Evolutionary conservation across 1,284 basidiomycete species (phyloP).

Genomic region (Singerocomus inundabilis): DNA sequence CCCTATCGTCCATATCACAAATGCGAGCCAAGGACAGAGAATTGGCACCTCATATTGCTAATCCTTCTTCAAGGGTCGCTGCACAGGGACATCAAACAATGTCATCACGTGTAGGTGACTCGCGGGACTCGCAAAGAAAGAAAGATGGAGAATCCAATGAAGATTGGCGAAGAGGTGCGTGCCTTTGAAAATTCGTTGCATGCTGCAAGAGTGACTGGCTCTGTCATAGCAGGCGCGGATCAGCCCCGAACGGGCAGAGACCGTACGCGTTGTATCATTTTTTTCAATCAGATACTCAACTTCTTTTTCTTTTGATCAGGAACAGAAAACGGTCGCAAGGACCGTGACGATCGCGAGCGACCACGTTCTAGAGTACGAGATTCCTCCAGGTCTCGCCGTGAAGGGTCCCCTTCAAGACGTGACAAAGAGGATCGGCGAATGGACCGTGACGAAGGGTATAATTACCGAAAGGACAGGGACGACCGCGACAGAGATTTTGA

Average conservation of each 20-base stretch:
- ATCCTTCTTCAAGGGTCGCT: slow-evolving; percentile 40
- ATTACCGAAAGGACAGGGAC: slow-evolving; percentile 32
- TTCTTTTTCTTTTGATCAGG: slow-evolving; percentile 37
- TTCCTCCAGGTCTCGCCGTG: slow-evolving; percentile 55
- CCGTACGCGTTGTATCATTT: slow-evolving; percentile 41
- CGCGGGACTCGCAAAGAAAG: slow-evolving; percentile 60
- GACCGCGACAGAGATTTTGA: slow-evolving; percentile 39
- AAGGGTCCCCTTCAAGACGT: slow-evolving; percentile 50
- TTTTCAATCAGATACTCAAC: slow-evolving; percentile 9
- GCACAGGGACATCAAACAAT: slow-evolving; percentile 42
- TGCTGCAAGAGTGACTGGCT: slow-evolving; percentile 1
- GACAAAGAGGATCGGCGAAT: slow-evolving; percentile 40
- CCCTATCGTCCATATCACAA: slow-evolving; percentile 43
- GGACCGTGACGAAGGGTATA: slow-evolving; percentile 35
- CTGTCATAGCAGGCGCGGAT: slow-evolving; percentile 43
- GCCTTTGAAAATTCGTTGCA: slow-evolving; percentile 4
- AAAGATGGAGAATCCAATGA: slow-evolving; percentile 70
- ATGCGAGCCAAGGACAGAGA: slow-evolving; percentile 69
- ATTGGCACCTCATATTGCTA: slow-evolving; percentile 57
- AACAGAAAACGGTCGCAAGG: slow-evolving; percentile 50
- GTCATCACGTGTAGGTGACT: slow-evolving; percentile 51
- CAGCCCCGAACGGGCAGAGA: slow-evolving; percentile 53
- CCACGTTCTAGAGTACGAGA: slow-evolving; percentile 61
- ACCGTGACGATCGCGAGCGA: slow-evolving; percentile 57
- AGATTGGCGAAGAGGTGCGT: slow-evolving; percentile 76